Evolutionary conservation across 169 alveolate species (phyloP).

Genomic region (Cryptosporidium sp.): DNA sequence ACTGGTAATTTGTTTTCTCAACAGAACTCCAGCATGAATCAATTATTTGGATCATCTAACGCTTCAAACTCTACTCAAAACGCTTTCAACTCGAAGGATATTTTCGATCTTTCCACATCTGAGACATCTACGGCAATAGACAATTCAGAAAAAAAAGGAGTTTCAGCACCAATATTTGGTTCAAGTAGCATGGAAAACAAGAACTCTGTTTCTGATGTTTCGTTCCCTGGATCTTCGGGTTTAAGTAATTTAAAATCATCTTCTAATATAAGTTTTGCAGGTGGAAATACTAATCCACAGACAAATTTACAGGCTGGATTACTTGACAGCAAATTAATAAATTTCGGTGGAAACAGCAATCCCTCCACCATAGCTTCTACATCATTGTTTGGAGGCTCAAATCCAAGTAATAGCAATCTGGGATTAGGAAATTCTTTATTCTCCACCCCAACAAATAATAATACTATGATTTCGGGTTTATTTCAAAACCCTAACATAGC

Average conservation of each 20-base stretch:
- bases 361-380: neutral
- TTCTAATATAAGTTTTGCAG: neutral
- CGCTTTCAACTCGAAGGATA: neutral
- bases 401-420: neutral
- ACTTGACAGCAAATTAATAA: neutral
- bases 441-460: neutral
- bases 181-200: neutral
- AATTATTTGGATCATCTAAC: constrained; percentile 2
- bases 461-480: neutral
- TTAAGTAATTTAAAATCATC: neutral
- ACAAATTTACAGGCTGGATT: neutral
- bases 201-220: neutral
- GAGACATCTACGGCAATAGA: no score
- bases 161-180: neutral
- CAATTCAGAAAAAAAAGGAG: neutral
- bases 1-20: neutral
- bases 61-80: neutral
- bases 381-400: constrained; percentile 16
- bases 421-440: neutral
- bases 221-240: neutral
- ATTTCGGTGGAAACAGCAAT: neutral
- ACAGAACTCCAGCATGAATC: neutral
- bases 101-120: neutral
- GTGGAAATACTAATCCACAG: neutral
- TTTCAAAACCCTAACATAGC: neutral